A percentile compares a stretch with the other conserved stretches of the same genome.
Conservation (phyloP, 495 filamentous ascomycete species). For the Penicillium tannophilum region DNA sequence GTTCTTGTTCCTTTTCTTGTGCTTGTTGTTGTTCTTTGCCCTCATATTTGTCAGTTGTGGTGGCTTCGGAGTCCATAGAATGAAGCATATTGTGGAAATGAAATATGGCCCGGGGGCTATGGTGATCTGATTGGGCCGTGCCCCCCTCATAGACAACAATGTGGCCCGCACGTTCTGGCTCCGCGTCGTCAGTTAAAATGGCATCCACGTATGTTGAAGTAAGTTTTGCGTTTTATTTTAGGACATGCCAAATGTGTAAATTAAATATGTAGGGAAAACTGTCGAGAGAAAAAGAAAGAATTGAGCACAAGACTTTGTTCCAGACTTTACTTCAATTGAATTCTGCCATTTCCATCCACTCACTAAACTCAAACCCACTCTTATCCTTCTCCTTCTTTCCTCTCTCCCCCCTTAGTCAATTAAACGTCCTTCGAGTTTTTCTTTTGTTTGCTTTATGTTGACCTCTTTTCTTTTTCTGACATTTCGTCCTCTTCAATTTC, state of each 20-base stretch:
- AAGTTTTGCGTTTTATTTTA: neutral
- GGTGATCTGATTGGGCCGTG: conserved; percentile 20
- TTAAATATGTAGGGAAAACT: neutral
- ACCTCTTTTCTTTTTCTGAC: conserved; percentile 3
- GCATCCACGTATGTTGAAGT: conserved; percentile 10
- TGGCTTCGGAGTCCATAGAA: neutral
- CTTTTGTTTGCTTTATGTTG: neutral
- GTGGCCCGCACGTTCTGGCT: conserved; percentile 20
- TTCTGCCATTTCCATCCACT: conserved; percentile 5
- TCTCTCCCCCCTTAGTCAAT: conserved; percentile 7
- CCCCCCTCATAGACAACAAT: conserved; percentile 10
- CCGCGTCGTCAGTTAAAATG: conserved; percentile 10
- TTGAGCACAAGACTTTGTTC: neutral
- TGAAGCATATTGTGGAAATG: neutral
- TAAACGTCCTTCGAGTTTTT: conserved; percentile 5
- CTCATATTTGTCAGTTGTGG: too few species aligned
- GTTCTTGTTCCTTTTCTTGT: neutral
- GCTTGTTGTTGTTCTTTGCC: too few species aligned
- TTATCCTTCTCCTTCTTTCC: conserved; percentile 1
- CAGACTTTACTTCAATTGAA: neutral
- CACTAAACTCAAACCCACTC: conserved; percentile 4
- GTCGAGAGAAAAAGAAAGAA: neutral
- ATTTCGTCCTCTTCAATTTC: neutral
- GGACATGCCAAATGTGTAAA: neutral
- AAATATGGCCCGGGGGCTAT: conserved; percentile 8